Percentiles rank a stretch among this genome's conserved stretches.
Conservation (phyloP, 2,329 filamentous ascomycete species). For the Alternaria infectoria region DNA sequence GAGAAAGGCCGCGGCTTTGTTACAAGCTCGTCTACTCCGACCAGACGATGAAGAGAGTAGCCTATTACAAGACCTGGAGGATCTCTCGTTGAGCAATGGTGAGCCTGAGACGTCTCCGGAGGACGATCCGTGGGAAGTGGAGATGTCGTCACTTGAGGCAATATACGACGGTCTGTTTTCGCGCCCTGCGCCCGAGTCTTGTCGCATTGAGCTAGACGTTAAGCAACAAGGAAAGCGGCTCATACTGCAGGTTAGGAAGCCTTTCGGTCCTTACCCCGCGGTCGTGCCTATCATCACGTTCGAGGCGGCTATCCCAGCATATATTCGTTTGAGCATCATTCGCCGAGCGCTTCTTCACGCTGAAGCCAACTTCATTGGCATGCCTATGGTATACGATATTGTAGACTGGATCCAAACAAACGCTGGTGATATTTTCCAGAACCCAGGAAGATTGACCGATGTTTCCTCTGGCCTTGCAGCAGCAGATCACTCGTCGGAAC, state of each 20-base stretch:
- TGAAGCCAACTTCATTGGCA: slow-evolving; percentile 72
- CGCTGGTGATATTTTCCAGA: slow-evolving; percentile 80
- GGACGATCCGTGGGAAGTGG: slow-evolving; percentile 78
- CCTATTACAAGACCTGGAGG: slow-evolving; percentile 40
- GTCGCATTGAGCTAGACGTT: slow-evolving; percentile 71
- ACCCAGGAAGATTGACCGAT: slow-evolving; percentile 82
- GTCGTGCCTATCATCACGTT: slow-evolving; percentile 73
- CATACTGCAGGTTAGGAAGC: slow-evolving; percentile 71
- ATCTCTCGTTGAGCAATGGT: slow-evolving; percentile 43
- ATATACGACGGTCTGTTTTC: slow-evolving; percentile 74
- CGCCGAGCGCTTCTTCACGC: slow-evolving; percentile 77
- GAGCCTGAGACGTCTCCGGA: slow-evolving; percentile 52
- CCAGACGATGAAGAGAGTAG: slow-evolving; percentile 39
- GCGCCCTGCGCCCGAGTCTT: slow-evolving; percentile 66
- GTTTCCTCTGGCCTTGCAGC: slow-evolving; percentile 77
- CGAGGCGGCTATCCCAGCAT: slow-evolving; percentile 75
- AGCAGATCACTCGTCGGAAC: slow-evolving; percentile 46
- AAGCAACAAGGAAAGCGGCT: slow-evolving; percentile 54
- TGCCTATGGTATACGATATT: slow-evolving; percentile 89
- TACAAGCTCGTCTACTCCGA: slow-evolving; percentile 72
- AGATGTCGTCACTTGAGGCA: slow-evolving; percentile 81
- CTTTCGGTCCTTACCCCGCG: slow-evolving; percentile 73
- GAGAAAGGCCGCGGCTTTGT: slow-evolving; percentile 73
- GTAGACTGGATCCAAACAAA: slow-evolving; percentile 91
- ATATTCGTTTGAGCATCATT: slow-evolving; percentile 89